Conservation (phyloP, 208 protist species). For the Crithidia bombi region DNA sequence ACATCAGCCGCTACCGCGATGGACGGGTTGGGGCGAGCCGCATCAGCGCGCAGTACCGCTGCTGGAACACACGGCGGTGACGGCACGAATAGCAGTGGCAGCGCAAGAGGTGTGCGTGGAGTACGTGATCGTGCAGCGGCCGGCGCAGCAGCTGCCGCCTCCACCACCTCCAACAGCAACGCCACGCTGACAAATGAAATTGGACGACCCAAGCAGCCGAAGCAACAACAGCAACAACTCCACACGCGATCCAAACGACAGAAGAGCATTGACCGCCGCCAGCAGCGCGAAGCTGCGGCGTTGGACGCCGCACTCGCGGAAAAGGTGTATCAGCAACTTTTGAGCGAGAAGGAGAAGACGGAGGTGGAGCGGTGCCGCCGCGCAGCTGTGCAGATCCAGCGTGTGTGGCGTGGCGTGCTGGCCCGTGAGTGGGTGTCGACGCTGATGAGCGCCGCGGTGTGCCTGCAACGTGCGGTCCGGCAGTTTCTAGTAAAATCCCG, state of each 20-base stretch:
- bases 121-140: background rate
- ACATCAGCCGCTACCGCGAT: background rate
- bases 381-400: constrained; percentile 74
- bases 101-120: background rate
- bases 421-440: constrained; percentile 61
- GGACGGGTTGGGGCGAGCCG: background rate
- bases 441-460: constrained; percentile 49
- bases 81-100: too few species aligned
- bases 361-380: constrained; percentile 55
- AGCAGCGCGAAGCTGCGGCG: constrained; percentile 56
- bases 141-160: background rate
- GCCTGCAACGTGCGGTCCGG: constrained; percentile 69
- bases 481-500: constrained; percentile 54
- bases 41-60: constrained; percentile 1
- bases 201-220: constrained; percentile 23
- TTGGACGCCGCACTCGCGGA: constrained; percentile 66
- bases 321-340: constrained; percentile 70
- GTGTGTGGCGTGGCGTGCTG: constrained; percentile 77
- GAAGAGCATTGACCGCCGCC: constrained; percentile 28
- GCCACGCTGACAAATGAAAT: background rate
- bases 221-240: constrained; percentile 31
- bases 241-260: constrained; percentile 28
- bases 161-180: constrained; percentile 15
- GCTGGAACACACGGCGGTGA: constrained; percentile 2
- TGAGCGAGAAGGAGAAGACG: constrained; percentile 69